Conservation (phyloP, 1,284 basidiomycete species). For the Tranzscheliella williamsii region DNA sequence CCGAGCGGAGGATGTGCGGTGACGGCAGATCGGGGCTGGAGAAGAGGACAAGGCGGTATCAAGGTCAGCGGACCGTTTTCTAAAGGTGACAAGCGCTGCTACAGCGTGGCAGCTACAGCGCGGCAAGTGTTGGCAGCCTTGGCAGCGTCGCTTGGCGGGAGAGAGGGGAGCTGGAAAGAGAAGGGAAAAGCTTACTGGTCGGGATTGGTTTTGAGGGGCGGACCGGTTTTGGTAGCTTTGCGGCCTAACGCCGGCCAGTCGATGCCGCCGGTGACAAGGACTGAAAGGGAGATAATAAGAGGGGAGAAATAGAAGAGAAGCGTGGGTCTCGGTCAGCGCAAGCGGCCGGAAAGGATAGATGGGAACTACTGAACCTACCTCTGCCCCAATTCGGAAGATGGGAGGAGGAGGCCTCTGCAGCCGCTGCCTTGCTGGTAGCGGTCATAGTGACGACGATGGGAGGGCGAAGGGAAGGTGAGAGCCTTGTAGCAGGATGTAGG, state of each 20-base stretch:
- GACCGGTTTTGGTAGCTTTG: constrained; percentile 43
- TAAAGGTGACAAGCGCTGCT: too few relatives aligned
- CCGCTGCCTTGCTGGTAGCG: neutral
- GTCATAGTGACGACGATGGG: neutral
- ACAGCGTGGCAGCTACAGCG: too few relatives aligned
- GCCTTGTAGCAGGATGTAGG: too few relatives aligned
- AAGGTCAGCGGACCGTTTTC: constrained; percentile 1
- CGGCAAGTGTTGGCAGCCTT: too few relatives aligned
- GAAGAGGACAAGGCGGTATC: neutral
- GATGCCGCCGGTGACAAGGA: constrained; percentile 79
- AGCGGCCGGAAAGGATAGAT: too few relatives aligned
- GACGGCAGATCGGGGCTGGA: constrained; percentile 74
- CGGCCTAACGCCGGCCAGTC: constrained; percentile 69
- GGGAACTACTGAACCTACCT: constrained; percentile 13
- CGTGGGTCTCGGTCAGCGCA: too few relatives aligned
- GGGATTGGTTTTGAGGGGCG: constrained; percentile 25
- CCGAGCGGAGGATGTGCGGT: constrained; percentile 83
- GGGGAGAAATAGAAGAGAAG: too few relatives aligned
- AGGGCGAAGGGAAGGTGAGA: neutral
- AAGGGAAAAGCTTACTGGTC: constrained; percentile 16
- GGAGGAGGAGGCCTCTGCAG: neutral
- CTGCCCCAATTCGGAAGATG: constrained; percentile 10
- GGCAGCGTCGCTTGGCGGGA: too few relatives aligned
- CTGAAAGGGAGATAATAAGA: constrained; percentile 63
- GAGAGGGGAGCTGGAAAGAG: too few relatives aligned